A percentile compares a stretch with the other conserved stretches of the same genome.
These are phyloP conservation scores for Plantago major DNA, from an alignment of 257 asterid genomes.

Conservation along the genomic window DNA sequence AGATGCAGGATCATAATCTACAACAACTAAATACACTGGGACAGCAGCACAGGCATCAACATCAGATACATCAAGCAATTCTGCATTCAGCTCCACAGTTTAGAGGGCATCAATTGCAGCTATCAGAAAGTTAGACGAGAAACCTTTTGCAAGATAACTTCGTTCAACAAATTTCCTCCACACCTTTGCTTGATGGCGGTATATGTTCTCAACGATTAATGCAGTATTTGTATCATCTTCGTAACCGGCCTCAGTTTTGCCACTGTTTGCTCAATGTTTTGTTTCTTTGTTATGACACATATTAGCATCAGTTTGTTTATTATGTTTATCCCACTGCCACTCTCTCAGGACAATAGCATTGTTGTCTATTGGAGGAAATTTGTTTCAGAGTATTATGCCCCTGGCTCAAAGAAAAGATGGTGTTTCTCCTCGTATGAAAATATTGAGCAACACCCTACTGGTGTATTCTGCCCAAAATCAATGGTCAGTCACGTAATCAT, in stretches of 20 bases:
- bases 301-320: neutral
- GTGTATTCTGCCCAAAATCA: constrained; percentile 93
- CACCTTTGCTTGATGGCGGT: constrained; percentile 29
- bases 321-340: neutral
- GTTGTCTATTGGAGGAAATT: constrained; percentile 98
- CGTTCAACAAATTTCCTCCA: constrained; percentile 14
- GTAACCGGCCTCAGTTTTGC: constrained; percentile 43
- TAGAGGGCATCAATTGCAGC: constrained; percentile 20
- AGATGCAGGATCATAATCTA: constrained; percentile 30
- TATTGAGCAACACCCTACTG: constrained; percentile 85
- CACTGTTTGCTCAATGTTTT: neutral
- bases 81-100: constrained; percentile 24
- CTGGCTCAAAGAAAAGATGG: constrained; percentile 98
- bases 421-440: constrained; percentile 85
- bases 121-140: constrained; percentile 22
- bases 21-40: constrained; percentile 29
- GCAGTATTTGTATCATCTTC: constrained; percentile 36
- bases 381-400: constrained; percentile 89
- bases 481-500: constrained; percentile 68
- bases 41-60: constrained; percentile 20
- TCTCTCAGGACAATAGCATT: constrained; percentile 69
- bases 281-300: neutral
- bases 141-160: constrained; percentile 26
- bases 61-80: constrained; percentile 26
- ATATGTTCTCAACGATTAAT: constrained; percentile 38